Conservation (phyloP, 208 protist species). For the Leishmania mexicana region DNA sequence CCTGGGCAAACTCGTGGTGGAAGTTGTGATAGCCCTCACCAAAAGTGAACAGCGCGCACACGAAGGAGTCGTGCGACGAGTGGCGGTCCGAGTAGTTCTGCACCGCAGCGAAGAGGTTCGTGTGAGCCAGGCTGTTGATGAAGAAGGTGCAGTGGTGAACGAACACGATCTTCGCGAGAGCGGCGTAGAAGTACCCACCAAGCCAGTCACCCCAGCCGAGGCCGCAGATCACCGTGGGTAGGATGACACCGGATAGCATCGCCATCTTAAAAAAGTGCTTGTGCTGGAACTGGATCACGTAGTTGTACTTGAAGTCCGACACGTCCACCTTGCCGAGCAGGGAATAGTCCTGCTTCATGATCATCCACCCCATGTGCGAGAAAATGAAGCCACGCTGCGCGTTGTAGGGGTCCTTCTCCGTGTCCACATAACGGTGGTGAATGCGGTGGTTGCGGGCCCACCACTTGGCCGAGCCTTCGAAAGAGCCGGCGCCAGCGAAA, state of each 20-base stretch:
- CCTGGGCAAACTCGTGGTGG: constrained; percentile 93
- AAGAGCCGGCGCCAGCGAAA: constrained; percentile 82
- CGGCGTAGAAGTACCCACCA: constrained; percentile 88
- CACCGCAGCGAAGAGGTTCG: constrained; percentile 61
- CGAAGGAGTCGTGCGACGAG: constrained; percentile 81
- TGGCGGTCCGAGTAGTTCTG: constrained; percentile 85
- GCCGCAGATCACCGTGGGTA: constrained; percentile 84
- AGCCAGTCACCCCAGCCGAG: constrained; percentile 86
- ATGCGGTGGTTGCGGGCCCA: constrained; percentile 93
- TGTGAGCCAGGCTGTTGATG: constrained; percentile 93
- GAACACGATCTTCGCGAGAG: constrained; percentile 73
- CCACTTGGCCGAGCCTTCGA: constrained; percentile 91
- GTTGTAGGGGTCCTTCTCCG: constrained; percentile 92
- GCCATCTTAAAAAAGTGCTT: constrained; percentile 83
- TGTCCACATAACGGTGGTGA: constrained; percentile 93
- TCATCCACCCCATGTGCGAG: constrained; percentile 93
- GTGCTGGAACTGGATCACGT: constrained; percentile 89
- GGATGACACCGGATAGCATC: constrained; percentile 82
- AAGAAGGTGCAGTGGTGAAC: constrained; percentile 93
- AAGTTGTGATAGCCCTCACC: constrained; percentile 95
- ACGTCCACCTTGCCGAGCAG: constrained; percentile 85
- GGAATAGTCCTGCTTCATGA: constrained; percentile 91
- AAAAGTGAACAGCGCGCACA: constrained; percentile 85
- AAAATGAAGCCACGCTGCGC: constrained; percentile 89
- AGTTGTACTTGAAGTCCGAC: constrained; percentile 85